phyloP scores from a whole-genome alignment of 2,329 filamentous ascomycete genomes.

The Apiospora aurea region DNA sequence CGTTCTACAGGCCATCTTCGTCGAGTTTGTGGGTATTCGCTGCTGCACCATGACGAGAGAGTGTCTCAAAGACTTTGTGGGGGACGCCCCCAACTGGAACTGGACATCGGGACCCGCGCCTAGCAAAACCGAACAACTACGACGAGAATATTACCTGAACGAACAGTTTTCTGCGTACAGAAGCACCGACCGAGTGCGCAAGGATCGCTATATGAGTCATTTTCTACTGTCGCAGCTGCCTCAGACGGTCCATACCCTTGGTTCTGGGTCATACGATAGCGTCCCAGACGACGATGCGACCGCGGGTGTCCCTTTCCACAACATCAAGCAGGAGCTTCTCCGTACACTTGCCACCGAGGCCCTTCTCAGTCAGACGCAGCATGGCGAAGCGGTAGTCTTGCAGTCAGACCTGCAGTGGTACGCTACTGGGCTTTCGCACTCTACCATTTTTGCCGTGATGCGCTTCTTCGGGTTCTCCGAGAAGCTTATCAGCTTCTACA shows the following conservation, averaged over 20 bases:
- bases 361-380: conserved; percentile 40
- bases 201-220: conserved; percentile 35
- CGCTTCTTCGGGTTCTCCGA: conserved; percentile 52
- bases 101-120: conserved; percentile 28
- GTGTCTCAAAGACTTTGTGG: conserved; percentile 36
- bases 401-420: conserved; percentile 54
- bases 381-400: conserved; percentile 43
- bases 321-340: conserved; percentile 48
- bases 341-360: conserved; percentile 48
- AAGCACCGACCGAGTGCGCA: conserved; percentile 24
- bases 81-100: conserved; percentile 20
- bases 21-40: conserved; percentile 49
- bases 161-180: neutral
- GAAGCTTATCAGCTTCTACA: conserved; percentile 52
- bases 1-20: conserved; percentile 52
- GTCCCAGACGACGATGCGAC: conserved; percentile 36
- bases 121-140: conserved; percentile 35
- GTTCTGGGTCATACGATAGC: conserved; percentile 37
- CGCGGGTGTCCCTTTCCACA: conserved; percentile 32
- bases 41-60: conserved; percentile 43
- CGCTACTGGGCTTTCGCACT: conserved; percentile 51
- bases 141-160: conserved; percentile 38
- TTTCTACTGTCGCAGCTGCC: conserved; percentile 47
- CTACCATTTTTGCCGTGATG: conserved; percentile 50
- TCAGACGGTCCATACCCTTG: conserved; percentile 33